Conservation (phyloP, 768 basidiomycete species). For the Podaxis rugospora region DNA sequence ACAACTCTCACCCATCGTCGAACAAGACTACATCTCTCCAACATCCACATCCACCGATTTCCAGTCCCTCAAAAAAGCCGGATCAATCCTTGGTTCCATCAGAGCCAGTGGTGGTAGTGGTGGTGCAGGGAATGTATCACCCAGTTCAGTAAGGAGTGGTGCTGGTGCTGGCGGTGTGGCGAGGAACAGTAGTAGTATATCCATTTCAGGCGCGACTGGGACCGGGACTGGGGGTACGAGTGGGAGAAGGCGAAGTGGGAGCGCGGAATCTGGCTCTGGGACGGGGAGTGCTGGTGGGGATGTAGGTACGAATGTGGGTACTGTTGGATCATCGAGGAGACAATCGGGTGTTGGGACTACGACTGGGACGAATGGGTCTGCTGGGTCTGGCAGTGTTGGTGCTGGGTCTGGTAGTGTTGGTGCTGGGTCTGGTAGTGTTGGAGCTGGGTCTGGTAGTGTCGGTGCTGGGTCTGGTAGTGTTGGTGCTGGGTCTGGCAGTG, state of each 20-base stretch:
- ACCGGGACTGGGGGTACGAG: not conserved
- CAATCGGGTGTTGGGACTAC: not conserved
- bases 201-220: not conserved
- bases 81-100: slow-evolving; percentile 8
- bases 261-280: not conserved
- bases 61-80: slow-evolving; percentile 17
- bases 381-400: not conserved
- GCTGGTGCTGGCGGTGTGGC: not conserved
- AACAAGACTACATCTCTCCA: slow-evolving; percentile 60
- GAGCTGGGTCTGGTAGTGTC: no score
- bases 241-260: not conserved
- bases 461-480: no score
- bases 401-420: not conserved
- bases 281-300: not conserved
- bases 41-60: slow-evolving; percentile 4
- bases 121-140: no score
- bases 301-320: not conserved
- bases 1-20: slow-evolving; percentile 63
- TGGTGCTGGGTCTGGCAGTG: not conserved
- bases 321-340: not conserved
- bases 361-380: not conserved
- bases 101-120: not conserved
- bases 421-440: no score
- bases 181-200: not conserved
- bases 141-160: no score